Evolutionary conservation across 2,329 filamentous ascomycete species (phyloP), one percentile per base, ranked within the genome.

Genomic region (Diplodia seriata): DNA sequence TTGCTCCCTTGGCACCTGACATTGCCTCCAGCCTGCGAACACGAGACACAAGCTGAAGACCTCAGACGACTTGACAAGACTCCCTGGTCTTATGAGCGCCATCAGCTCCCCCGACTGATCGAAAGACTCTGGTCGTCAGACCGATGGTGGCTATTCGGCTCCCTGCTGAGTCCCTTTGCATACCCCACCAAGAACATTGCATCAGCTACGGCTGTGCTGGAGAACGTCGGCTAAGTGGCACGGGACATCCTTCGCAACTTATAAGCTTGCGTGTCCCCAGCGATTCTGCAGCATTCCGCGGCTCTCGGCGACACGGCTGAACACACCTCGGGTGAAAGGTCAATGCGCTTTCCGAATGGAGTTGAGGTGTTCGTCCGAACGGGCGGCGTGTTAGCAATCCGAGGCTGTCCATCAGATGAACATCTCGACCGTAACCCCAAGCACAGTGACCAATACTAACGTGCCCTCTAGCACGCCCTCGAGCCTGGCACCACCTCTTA

Each of bases 121-220:
- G 59, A 15, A 38, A 33, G 31, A n/a, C 50, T 50, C 26, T 31
- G 26, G 15, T 50, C 43, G 2, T 36, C 23, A 20, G 43, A 40
- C 57, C 49, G 20, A 18, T 8, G 7, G 20, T 26, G 47, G 59
- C n/a, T 38, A 38, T 63, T 47, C 47, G 59, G 47, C 59, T 63
- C 59, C 47, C 43, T 31, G 59, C 47, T 63, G 59, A 63, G 59
- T 63, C 59, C 51, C 59, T 38, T 26, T 51, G 59, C 59, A 38
- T 51, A 63, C 59, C 43, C 59, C 59, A 51, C 59, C 47, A 63
- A 8, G 59, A 63, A 63, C 51, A 63, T 51, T 63, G 57, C 40
- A 59, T 59, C 38, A 49, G 38, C 38, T 26, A 18, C 38, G 23
- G 31, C 31, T 33, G 31, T 9, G 31, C n/a, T 49, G 40, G 40